Evolutionary conservation across 2,329 filamentous ascomycete genomes (phyloP).

Genomic region (Ophiostoma triangulosporum): DNA sequence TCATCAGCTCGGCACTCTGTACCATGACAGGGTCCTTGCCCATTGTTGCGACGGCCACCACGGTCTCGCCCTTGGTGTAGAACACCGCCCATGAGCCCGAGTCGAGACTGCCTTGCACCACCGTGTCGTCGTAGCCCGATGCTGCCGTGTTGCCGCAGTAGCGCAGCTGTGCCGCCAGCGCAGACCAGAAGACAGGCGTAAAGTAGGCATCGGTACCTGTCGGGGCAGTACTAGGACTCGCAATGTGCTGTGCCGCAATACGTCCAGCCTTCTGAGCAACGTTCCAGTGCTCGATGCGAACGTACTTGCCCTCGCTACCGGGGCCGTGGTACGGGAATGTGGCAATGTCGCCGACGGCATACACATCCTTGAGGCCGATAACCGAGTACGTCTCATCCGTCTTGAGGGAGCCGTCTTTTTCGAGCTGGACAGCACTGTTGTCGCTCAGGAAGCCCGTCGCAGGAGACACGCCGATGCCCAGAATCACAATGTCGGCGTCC

Average conservation of each 20-base stretch:
- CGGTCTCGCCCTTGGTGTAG: slow-evolving; percentile 72
- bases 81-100: slow-evolving; percentile 78
- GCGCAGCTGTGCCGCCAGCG: slow-evolving; percentile 72
- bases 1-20: slow-evolving; percentile 77
- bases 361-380: slow-evolving; percentile 65
- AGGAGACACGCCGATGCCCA: slow-evolving; percentile 79
- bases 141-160: slow-evolving; percentile 76
- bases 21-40: slow-evolving; percentile 75
- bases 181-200: slow-evolving; percentile 95
- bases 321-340: slow-evolving; percentile 90
- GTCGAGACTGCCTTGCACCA: slow-evolving; percentile 62
- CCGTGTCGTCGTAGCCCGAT: slow-evolving; percentile 68
- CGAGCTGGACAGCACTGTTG: slow-evolving; percentile 55
- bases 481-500: slow-evolving; percentile 77
- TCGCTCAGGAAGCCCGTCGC: slow-evolving; percentile 70
- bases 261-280: slow-evolving; percentile 90
- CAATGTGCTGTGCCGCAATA: slow-evolving; percentile 63
- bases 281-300: slow-evolving; percentile 96
- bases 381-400: slow-evolving; percentile 73
- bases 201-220: slow-evolving; percentile 46
- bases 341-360: slow-evolving; percentile 88
- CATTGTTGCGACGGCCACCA: slow-evolving; percentile 88
- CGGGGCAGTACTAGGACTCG: slow-evolving; percentile 47
- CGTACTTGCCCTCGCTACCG: slow-evolving; percentile 56
- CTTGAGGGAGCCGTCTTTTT: slow-evolving; percentile 72